Evolutionary conservation across 768 basidiomycete species (phyloP).

Genomic region (Kwoniella sp.): DNA sequence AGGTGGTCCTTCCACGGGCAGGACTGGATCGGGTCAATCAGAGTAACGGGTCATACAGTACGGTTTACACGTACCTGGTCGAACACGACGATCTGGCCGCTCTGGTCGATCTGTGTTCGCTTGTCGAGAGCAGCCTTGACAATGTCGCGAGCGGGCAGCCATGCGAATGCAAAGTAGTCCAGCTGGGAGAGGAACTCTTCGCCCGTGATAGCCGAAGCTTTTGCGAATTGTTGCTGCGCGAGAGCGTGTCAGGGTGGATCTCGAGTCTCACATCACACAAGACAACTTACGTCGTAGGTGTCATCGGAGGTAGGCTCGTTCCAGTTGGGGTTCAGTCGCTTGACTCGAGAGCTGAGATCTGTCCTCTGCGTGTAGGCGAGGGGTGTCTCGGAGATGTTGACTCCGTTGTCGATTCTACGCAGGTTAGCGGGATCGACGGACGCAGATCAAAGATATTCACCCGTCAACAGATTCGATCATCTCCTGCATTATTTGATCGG

Average conservation of each 20-base stretch:
- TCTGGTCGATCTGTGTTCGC: slow-evolving; percentile 61
- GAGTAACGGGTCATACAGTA: background rate
- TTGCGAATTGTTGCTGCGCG: slow-evolving; percentile 63
- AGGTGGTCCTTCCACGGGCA: slow-evolving; percentile 71
- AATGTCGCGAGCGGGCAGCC: slow-evolving; percentile 85
- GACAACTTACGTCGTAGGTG: slow-evolving; percentile 63
- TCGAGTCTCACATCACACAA: background rate
- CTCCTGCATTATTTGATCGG: slow-evolving; percentile 56
- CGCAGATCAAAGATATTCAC: slow-evolving; percentile 11
- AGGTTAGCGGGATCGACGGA: background rate
- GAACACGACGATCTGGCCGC: slow-evolving; percentile 74
- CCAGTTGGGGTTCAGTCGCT: slow-evolving; percentile 83
- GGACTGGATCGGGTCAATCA: slow-evolving; percentile 30
- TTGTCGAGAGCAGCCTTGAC: slow-evolving; percentile 61
- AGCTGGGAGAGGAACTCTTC: slow-evolving; percentile 75
- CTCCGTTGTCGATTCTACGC: slow-evolving; percentile 82
- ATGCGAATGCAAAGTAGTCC: slow-evolving; percentile 77
- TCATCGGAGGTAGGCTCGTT: slow-evolving; percentile 70
- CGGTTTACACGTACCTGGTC: slow-evolving; percentile 55
- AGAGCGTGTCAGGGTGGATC: background rate
- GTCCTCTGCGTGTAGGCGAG: slow-evolving; percentile 68
- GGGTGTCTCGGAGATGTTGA: slow-evolving; percentile 68
- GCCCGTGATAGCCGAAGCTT: slow-evolving; percentile 77
- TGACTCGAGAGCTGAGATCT: slow-evolving; percentile 78
- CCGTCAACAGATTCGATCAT: slow-evolving; percentile 82